A percentile compares a stretch with the other conserved stretches of the same genome.
Conservation (phyloP, 2,329 filamentous ascomycete genomes). For the Microascus cirrosus region DNA sequence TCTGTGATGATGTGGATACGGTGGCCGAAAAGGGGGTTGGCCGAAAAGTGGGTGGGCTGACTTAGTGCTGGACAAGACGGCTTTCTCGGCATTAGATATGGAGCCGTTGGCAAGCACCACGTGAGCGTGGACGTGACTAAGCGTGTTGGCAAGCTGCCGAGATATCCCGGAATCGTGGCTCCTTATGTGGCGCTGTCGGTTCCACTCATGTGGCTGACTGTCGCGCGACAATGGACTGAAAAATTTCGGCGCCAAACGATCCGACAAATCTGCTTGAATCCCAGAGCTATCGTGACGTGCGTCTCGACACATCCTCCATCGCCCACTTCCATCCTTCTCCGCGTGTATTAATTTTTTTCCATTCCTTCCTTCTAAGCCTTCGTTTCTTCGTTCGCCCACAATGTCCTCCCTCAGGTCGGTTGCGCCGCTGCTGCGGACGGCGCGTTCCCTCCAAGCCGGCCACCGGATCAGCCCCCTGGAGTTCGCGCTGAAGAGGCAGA, state of each 20-base stretch:
- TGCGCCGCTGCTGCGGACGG: slow-evolving; percentile 71
- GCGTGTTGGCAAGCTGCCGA: neutral
- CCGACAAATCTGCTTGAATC: neutral
- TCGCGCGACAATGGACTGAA: neutral
- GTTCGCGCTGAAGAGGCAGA: slow-evolving; percentile 51
- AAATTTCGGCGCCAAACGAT: neutral
- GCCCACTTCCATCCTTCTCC: neutral
- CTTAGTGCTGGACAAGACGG: no score
- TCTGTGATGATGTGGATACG: no score
- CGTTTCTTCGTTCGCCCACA: slow-evolving; percentile 21
- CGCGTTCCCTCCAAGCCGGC: slow-evolving; percentile 62
- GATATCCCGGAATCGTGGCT: neutral
- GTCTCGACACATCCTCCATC: neutral
- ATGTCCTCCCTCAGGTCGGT: slow-evolving; percentile 75
- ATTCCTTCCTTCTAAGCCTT: neutral
- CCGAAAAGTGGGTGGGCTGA: no score
- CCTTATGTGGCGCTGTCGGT: neutral
- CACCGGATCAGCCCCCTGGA: slow-evolving; percentile 67
- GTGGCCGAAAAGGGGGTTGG: no score
- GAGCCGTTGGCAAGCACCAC: no score
- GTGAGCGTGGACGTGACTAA: neutral
- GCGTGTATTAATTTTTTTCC: neutral
- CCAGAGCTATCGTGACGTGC: slow-evolving; percentile 1
- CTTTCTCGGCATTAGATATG: no score
- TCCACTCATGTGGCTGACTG: neutral